phyloP scores from a whole-genome alignment of 148 eudicot species.

The Fagopyrum esculentum region DNA sequence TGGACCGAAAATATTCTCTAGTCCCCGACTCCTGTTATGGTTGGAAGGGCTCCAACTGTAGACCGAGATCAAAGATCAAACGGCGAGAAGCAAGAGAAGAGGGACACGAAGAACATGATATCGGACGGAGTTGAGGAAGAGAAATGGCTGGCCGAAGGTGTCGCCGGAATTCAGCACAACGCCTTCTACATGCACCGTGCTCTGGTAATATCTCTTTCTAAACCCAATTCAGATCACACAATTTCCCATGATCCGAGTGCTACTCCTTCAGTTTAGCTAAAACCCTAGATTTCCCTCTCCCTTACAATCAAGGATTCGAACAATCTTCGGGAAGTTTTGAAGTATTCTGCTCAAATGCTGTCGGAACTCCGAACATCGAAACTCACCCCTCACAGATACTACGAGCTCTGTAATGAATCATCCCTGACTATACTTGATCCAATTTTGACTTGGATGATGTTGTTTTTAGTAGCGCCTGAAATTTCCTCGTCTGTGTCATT shows the following conservation, averaged over 20 bases:
- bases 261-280: conserved; percentile 4
- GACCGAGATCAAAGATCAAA: background rate
- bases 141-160: conserved; percentile 97
- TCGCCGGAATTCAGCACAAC: conserved; percentile 90
- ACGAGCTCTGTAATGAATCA: conserved; percentile 61
- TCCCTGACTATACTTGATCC: conserved; percentile 1
- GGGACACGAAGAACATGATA: conserved; percentile 28
- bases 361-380: conserved; percentile 94
- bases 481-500: background rate
- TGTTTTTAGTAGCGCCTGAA: background rate
- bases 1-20: background rate
- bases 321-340: conserved; percentile 84
- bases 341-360: conserved; percentile 73
- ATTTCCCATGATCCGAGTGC: conserved; percentile 9
- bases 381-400: conserved; percentile 93
- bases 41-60: conserved; percentile 1
- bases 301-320: conserved; percentile 50
- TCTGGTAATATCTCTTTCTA: conserved; percentile 34
- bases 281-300: conserved; percentile 8
- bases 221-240: conserved; percentile 10
- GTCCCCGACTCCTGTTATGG: background rate
- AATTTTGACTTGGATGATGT: background rate
- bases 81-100: background rate
- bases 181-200: conserved; percentile 95
- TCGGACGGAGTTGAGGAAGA: conserved; percentile 72